Percentiles rank a stretch among this genome's conserved stretches.
These are phyloP conservation scores for Sanguinoderma infundibulare DNA, from an alignment of 1,284 basidiomycete genomes.

Conservation along the genomic window DNA sequence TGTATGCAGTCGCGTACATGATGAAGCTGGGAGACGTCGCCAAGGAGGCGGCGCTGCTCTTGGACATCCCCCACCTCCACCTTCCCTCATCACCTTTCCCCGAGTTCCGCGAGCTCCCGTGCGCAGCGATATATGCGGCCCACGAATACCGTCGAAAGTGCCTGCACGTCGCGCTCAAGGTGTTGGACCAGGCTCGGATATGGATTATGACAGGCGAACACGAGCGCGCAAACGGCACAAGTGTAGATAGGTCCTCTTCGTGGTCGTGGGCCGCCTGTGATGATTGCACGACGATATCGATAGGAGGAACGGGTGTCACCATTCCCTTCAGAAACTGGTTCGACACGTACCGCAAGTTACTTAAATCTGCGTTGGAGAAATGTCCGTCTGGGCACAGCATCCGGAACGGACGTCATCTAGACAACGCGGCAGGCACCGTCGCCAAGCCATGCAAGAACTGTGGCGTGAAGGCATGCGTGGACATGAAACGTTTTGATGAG, in stretches of 20 bases:
- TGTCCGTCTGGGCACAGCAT: neutral
- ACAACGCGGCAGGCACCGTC: neutral
- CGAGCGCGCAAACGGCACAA: neutral
- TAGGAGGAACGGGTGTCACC: neutral
- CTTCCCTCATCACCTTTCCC: neutral
- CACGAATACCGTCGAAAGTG: neutral
- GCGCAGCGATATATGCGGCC: neutral
- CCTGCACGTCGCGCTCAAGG: neutral
- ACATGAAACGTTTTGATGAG: neutral
- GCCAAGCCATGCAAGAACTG: neutral
- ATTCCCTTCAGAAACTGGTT: neutral
- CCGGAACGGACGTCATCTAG: neutral
- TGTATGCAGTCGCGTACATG: slow-evolving; percentile 16
- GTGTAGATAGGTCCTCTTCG: neutral
- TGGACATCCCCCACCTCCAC: neutral
- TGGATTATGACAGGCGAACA: neutral
- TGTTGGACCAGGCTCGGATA: neutral
- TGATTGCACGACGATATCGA: neutral
- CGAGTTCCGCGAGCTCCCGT: neutral
- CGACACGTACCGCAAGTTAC: neutral
- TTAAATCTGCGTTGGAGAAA: neutral
- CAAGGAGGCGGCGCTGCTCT: neutral
- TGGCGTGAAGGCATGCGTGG: neutral
- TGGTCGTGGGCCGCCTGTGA: no score
- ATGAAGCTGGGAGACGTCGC: slow-evolving; percentile 3